A percentile compares a stretch with the other conserved stretches of the same genome.
Conservation (phyloP, 1,284 basidiomycete species). For the Afroboletus lepidellus region DNA sequence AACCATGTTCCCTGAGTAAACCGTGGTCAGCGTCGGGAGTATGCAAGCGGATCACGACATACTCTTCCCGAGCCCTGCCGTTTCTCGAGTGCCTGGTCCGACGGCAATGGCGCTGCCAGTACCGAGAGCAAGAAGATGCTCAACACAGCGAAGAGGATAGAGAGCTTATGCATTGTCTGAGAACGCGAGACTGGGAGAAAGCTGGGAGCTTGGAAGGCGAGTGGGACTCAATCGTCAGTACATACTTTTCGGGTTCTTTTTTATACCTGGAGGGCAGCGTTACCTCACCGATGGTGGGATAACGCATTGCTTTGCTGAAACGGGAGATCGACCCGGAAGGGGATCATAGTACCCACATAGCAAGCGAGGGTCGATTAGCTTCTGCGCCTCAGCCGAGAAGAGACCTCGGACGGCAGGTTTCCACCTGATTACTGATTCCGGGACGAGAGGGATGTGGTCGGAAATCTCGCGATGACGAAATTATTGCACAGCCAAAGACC, state of each 20-base stretch:
- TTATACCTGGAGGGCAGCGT: constrained; percentile 27
- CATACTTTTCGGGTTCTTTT: constrained; percentile 19
- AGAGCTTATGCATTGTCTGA: constrained; percentile 40
- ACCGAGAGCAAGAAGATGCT: constrained; percentile 42
- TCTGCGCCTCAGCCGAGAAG: constrained; percentile 20
- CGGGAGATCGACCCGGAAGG: constrained; percentile 31
- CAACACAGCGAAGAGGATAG: constrained; percentile 43
- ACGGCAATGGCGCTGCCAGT: constrained; percentile 48
- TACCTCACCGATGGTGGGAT: constrained; percentile 32
- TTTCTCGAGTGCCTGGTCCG: constrained; percentile 41
- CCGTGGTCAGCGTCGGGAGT: constrained; percentile 5
- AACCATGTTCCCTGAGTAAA: constrained; percentile 41
- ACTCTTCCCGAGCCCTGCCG: constrained; percentile 48
- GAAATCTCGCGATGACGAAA: constrained; percentile 22
- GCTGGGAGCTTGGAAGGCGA: neutral
- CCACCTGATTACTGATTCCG: constrained; percentile 22
- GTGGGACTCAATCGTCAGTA: constrained; percentile 1
- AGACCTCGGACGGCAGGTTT: constrained; percentile 14
- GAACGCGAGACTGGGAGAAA: neutral
- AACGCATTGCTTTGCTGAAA: constrained; percentile 23
- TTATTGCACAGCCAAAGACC: constrained; percentile 4
- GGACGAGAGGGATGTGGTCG: constrained; percentile 2
- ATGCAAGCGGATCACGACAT: constrained; percentile 26
- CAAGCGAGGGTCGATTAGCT: constrained; percentile 22
- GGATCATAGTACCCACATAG: constrained; percentile 25